phyloP scores from a whole-genome alignment of 208 protist species.

The Crithidia thermophila region DNA sequence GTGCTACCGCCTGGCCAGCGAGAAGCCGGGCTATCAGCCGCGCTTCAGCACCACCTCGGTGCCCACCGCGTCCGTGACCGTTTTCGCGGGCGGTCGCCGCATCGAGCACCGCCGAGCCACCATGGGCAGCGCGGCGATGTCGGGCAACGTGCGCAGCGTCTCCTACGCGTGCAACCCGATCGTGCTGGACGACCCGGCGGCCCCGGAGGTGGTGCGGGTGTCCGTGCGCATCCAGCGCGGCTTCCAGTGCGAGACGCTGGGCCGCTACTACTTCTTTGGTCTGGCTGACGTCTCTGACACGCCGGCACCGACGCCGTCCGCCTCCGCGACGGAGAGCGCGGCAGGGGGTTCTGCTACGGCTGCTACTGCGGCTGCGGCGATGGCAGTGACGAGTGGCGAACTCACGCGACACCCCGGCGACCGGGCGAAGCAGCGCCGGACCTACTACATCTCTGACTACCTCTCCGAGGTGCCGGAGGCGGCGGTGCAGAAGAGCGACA shows the following conservation, averaged over 20 bases:
- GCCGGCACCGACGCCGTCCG: constrained; percentile 15
- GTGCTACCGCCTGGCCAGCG: constrained; percentile 21
- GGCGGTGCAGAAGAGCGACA: constrained; percentile 55
- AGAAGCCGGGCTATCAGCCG: constrained; percentile 21
- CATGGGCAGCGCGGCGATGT: constrained; percentile 8
- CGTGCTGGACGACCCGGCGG: constrained; percentile 47
- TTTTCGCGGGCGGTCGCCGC: constrained; percentile 30
- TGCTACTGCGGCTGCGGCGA: background rate
- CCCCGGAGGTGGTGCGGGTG: constrained; percentile 71
- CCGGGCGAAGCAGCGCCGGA: constrained; percentile 39
- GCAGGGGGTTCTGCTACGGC: no score
- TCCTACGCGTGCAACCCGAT: constrained; percentile 64
- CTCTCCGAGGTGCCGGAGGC: constrained; percentile 44
- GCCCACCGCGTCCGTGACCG: constrained; percentile 16
- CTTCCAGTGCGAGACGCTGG: constrained; percentile 65
- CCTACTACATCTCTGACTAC: constrained; percentile 75
- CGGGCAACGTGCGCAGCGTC: constrained; percentile 31
- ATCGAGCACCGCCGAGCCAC: constrained; percentile 24
- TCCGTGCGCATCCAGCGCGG: constrained; percentile 69
- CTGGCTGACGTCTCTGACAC: constrained; percentile 40
- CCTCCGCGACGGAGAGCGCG: background rate
- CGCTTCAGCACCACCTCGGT: constrained; percentile 31
- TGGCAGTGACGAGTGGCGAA: background rate
- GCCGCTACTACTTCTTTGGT: constrained; percentile 79
- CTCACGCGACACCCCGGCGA: constrained; percentile 55